Evolutionary conservation across 2,329 filamentous ascomycete species (phyloP), one percentile per base, ranked within the genome.

Genomic region (Pleomassaria siparia): DNA sequence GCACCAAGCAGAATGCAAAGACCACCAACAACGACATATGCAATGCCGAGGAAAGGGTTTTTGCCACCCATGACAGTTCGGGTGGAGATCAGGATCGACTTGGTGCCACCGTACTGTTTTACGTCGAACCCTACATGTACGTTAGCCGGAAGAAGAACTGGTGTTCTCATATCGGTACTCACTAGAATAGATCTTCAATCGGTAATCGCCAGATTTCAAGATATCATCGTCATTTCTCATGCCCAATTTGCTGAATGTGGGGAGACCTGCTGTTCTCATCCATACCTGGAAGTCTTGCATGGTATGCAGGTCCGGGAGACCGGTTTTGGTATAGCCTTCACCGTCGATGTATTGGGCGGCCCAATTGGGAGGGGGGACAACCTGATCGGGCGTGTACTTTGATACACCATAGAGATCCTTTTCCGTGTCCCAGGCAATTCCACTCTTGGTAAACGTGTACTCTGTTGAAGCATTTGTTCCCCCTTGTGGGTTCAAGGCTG

Each of bases 211-310:
- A 13, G 75, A 66, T 26, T 67, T 62, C 87, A 99, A 87, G 0
- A 75, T 68, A 2, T 79, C 74, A 0, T 77, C 77, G 66, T 96
- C 87, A 65, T 96, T 96, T 50, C 91, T 82, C 70, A 87, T 82
- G 37, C 90, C 89, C 39, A 99, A 78, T 76, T 99, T 99, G 80
- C 89, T 96, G 70, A 99, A 99, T 4, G 87, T 87, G 1, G 94
- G 94, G 61, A 97, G 75, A 48, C 92, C 94, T 20, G 94, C 94
- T 1, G 95, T 95, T 60, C 94, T 85, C 94, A 99, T 99, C 94
- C 94, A 99, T 18, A 97, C 91, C 74, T 96, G 91, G 71, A 99
- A 95, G 35, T 85, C 84, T 70, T 96, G 88, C 74, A 90, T 86
- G 0, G 83, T 74, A 53, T 86, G 80, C 15, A 97, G 71, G 59